Conservation (phyloP, 169 alveolate species). For the Babesia ovis region DNA sequence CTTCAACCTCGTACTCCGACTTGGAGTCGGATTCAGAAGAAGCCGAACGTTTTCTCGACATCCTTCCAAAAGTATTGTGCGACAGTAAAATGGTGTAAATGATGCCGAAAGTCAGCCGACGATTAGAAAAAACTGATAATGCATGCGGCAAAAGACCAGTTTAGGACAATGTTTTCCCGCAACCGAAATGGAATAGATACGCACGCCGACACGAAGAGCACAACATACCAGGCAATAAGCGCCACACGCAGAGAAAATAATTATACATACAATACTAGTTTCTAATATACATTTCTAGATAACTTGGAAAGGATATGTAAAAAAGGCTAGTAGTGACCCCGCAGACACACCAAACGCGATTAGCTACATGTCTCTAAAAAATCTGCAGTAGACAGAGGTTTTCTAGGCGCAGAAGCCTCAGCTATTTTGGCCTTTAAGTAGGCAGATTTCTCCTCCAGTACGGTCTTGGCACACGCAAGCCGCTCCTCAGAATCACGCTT, state of each 20-base stretch:
- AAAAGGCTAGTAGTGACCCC: too few species aligned
- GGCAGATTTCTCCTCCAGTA: constrained; percentile 42
- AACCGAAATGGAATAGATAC: not conserved
- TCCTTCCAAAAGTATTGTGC: not conserved
- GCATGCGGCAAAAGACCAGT: not conserved
- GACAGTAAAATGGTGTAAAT: not conserved
- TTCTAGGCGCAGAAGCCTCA: not conserved
- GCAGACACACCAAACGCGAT: too few species aligned
- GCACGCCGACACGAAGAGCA: not conserved
- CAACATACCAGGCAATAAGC: too few species aligned
- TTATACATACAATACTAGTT: too few species aligned
- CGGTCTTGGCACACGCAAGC: constrained; percentile 29
- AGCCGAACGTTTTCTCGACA: constrained; percentile 18
- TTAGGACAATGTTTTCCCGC: not conserved
- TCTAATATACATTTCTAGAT: too few species aligned
- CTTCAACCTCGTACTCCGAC: constrained; percentile 68
- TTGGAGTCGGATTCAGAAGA: constrained; percentile 22
- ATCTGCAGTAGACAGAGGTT: not conserved
- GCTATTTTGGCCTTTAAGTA: constrained; percentile 17
- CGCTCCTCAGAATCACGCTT: constrained; percentile 54
- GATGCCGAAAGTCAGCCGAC: not conserved
- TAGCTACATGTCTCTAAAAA: not conserved
- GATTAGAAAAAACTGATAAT: not conserved
- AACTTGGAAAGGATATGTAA: too few species aligned
- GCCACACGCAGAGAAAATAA: too few species aligned